Base-by-base conservation (phyloP, 768 basidiomycete species). In the Termitomyces sp. region DNA sequence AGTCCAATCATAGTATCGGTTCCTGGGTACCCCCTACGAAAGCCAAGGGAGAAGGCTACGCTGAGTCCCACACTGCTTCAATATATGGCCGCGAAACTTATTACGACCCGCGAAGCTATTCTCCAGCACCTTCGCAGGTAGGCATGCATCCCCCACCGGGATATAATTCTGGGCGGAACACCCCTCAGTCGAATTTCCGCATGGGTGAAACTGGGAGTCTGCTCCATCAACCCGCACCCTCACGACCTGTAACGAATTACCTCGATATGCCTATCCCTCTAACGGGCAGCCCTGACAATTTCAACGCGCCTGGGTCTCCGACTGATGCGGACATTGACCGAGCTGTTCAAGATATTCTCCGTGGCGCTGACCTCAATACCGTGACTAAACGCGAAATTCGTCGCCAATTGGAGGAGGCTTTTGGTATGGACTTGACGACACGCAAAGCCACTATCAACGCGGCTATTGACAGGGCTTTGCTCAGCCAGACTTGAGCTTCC, bases 331-430 rank as follows among this genome's bases (percentile, higher is more conserved):
- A 92, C 29, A 76, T 95, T n/a, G 89, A 92, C 43, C 77, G 75
- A 14, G 82, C 85, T 1, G 88, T 95, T 3, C 82, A 89, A 60
- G 80, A 84, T 17, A 79, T 97, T 40, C 75, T 98, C 53, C 81
- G 80, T 17, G 73, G 77, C 14, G 92, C 93, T 1, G 93, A 98
- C 72, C 77, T 99, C 50, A 92, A 94, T 67, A 84, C 85, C 11
- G 80, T 97, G 57, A 98, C 96, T 51, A 98, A 98, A 77, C 86
- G 95, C 63, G 90, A 88, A 63, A 87, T 99, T 50, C 82, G 96
- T 38, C 79, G 85, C 55, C 83, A 85, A 66, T 76, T 99, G 35
- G 95, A 98, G 72, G 84, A 85, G 58, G 81, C 80, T 59, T 97
- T 89, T 67, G 88, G 87, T 34, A 83, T 86, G 75, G 90, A 90